These are phyloP conservation scores for Arachis monticola DNA, from an alignment of 331 rosid species.

Conservation along the genomic window DNA sequence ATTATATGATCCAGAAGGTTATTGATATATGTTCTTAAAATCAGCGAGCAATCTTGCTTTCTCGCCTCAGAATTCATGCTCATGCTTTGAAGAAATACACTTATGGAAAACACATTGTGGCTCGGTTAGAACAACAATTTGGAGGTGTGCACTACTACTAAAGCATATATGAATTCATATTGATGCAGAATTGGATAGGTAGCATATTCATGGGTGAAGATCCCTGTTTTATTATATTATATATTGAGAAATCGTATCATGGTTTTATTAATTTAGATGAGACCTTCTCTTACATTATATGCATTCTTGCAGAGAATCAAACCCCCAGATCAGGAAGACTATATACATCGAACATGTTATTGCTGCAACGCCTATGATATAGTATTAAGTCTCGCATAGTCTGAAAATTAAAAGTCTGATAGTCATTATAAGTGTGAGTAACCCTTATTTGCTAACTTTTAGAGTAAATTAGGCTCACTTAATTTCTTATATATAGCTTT, in stretches of 20 bases:
- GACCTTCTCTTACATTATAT: conserved; percentile 10
- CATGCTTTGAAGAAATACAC: conserved; percentile 79
- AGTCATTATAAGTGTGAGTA: too few relatives aligned
- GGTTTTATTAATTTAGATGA: too few relatives aligned
- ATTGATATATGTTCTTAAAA: conserved; percentile 62
- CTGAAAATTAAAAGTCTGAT: too few relatives aligned
- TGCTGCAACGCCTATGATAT: conserved; percentile 37
- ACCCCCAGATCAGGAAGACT: conserved; percentile 40
- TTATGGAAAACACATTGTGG: conserved; percentile 72
- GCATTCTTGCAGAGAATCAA: conserved; percentile 49
- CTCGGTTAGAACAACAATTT: conserved; percentile 60
- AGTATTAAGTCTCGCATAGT: too few relatives aligned
- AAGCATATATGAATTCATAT: too few relatives aligned
- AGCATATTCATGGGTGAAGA: too few relatives aligned
- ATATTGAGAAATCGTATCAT: too few relatives aligned
- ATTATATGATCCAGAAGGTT: conserved; percentile 52
- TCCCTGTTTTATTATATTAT: too few relatives aligned
- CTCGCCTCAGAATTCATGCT: conserved; percentile 56
- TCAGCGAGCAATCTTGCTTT: conserved; percentile 51
- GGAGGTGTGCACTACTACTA: conserved; percentile 29
- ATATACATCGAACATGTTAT: conserved; percentile 24
- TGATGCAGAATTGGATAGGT: too few relatives aligned
- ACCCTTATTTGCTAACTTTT: too few relatives aligned
- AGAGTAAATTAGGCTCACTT: too few relatives aligned
- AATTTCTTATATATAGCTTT: too few relatives aligned